Evolutionary conservation across 2,329 filamentous ascomycete genomes (phyloP).

Genomic region (Colletotrichum eremochloae): DNA sequence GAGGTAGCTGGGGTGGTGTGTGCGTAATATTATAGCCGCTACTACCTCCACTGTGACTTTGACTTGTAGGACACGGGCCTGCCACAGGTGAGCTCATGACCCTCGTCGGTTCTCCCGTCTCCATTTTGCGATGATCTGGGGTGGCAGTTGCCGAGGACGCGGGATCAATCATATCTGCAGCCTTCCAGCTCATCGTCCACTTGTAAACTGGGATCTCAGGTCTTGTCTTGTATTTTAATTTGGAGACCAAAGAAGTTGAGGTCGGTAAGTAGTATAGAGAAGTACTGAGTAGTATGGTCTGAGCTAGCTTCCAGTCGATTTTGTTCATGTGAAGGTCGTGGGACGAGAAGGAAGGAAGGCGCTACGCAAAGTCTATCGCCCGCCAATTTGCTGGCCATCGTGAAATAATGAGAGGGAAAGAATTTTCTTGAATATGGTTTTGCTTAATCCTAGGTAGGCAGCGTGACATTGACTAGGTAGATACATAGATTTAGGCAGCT

Average conservation of each 20-base stretch:
- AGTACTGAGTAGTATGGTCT: neutral
- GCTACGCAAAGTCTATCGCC: neutral
- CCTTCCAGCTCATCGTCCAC: neutral
- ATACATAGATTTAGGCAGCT: neutral
- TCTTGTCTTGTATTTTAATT: neutral
- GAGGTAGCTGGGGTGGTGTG: constrained; percentile 11
- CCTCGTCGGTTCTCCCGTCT: too few species aligned
- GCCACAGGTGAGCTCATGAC: neutral
- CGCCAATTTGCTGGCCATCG: too few species aligned
- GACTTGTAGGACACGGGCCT: neutral
- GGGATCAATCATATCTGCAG: neutral
- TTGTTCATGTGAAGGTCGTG: neutral
- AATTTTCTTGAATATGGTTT: neutral
- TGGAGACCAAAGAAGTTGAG: neutral
- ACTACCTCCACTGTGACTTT: neutral
- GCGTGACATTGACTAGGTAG: too few species aligned
- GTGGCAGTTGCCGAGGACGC: constrained; percentile 1
- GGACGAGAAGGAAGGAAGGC: neutral
- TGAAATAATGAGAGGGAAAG: neutral
- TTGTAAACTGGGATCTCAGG: too few species aligned
- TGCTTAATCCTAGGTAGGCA: too few species aligned
- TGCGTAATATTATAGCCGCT: constrained; percentile 4
- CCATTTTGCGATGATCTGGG: neutral
- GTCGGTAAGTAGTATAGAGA: neutral
- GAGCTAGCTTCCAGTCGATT: neutral